Evolutionary conservation across 108 stramenopile species (phyloP).

Genomic region (Bacterosira constricta): DNA sequence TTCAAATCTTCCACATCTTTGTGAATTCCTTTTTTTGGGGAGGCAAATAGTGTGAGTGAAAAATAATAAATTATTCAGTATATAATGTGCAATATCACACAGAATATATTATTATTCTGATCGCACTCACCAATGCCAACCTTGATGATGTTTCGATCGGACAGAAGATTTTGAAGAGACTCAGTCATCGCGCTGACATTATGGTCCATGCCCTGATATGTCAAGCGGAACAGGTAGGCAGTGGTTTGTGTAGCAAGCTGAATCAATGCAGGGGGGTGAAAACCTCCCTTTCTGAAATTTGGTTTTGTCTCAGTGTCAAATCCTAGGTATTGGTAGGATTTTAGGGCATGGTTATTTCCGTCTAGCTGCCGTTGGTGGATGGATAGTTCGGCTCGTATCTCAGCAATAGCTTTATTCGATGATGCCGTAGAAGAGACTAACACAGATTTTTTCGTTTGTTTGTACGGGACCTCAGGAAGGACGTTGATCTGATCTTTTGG

Average conservation of each 20-base stretch:
- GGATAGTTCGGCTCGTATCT: conserved; percentile 2
- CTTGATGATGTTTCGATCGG: conserved; percentile 2
- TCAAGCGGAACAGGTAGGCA: conserved; percentile 6
- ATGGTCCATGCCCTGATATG: neutral
- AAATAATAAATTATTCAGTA: no score
- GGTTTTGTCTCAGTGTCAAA: conserved; percentile 5
- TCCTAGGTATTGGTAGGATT: conserved; percentile 1
- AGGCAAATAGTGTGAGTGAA: no score
- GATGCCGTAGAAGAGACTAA: neutral
- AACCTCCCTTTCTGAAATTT: neutral
- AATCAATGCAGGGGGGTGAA: neutral
- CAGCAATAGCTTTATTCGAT: neutral
- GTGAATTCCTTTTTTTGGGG: neutral
- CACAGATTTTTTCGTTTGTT: neutral
- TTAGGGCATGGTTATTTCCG: neutral
- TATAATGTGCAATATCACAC: no score
- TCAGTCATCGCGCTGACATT: neutral
- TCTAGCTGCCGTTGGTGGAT: neutral
- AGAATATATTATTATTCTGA: no score
- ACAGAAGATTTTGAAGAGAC: neutral
- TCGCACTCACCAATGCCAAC: no score
- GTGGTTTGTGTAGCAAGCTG: neutral
- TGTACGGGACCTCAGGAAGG: neutral
- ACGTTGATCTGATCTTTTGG: neutral
- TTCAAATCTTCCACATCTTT: neutral